These are phyloP conservation scores for Puccinia polysora DNA, from an alignment of 1,284 basidiomycete genomes.

Conservation along the genomic window DNA sequence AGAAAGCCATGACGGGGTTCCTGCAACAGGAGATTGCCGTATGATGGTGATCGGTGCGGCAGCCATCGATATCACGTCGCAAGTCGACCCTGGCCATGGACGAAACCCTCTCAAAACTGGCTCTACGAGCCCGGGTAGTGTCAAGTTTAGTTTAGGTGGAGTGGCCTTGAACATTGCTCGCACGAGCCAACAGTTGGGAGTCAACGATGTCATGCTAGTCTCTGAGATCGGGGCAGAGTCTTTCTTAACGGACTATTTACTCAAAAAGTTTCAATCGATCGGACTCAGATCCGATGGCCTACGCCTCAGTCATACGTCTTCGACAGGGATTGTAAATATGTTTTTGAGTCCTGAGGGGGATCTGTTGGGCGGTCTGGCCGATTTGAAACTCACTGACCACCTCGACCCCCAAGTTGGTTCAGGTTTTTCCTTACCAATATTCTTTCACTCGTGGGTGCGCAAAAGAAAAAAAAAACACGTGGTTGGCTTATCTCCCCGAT, in stretches of 20 bases:
- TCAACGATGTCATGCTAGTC: constrained; percentile 54
- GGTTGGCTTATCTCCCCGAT: background rate
- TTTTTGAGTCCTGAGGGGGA: constrained; percentile 69
- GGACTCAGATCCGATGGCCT: constrained; percentile 27
- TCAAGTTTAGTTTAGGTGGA: constrained; percentile 74
- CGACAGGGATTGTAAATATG: constrained; percentile 66
- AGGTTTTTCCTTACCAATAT: background rate
- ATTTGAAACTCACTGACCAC: constrained; percentile 71
- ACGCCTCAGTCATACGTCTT: background rate
- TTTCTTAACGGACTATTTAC: constrained; percentile 43
- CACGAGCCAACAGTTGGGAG: constrained; percentile 66
- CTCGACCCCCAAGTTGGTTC: constrained; percentile 56
- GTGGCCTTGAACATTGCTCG: constrained; percentile 92
- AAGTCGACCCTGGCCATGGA: constrained; percentile 46
- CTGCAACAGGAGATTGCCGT: background rate
- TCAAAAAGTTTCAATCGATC: background rate
- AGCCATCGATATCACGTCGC: constrained; percentile 78
- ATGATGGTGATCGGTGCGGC: constrained; percentile 73
- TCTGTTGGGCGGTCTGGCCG: constrained; percentile 77
- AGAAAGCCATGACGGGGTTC: background rate
- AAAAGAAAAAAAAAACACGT: constrained; percentile 30
- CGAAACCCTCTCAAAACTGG: constrained; percentile 54
- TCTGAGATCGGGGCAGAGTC: constrained; percentile 54
- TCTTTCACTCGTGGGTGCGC: too few species aligned
- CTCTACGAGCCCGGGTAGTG: constrained; percentile 75